phyloP scores from a whole-genome alignment of 2,329 filamentous ascomycete genomes.

The Aspergillus brunneoviolaceus region DNA sequence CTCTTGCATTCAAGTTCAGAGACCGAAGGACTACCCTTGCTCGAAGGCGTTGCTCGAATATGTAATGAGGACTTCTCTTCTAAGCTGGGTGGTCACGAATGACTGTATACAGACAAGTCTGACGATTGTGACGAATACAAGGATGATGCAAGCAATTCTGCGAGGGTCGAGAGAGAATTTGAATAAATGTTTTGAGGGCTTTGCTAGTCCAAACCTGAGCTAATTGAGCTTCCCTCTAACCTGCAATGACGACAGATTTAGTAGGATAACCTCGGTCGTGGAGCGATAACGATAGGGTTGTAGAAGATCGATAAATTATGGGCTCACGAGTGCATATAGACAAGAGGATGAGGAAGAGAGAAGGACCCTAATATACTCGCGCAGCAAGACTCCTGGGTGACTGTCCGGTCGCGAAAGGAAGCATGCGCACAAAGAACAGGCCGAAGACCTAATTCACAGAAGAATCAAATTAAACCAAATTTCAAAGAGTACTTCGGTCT shows the following conservation, averaged over 20 bases:
- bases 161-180: constrained; percentile 14
- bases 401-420: background rate
- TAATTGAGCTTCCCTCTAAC: background rate
- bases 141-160: constrained; percentile 21
- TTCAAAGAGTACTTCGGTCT: background rate
- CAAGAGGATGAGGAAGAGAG: background rate
- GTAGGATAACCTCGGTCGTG: background rate
- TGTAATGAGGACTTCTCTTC: constrained; percentile 28
- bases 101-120: constrained; percentile 37
- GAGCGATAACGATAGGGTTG: background rate
- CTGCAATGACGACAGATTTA: background rate
- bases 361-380: background rate
- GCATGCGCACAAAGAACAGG: background rate
- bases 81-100: constrained; percentile 23
- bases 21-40: constrained; percentile 28
- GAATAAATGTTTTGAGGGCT: constrained; percentile 13
- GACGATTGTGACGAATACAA: constrained; percentile 33
- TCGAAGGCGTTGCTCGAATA: constrained; percentile 27
- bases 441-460: background rate
- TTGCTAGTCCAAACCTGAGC: constrained; percentile 17
- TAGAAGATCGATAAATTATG: background rate
- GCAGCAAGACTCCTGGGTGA: background rate
- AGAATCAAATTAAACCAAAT: background rate
- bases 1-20: constrained; percentile 18
- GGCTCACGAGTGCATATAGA: background rate